Base-by-base conservation (phyloP, 202 grass and related monocot species). In the Carex arenaria region DNA sequence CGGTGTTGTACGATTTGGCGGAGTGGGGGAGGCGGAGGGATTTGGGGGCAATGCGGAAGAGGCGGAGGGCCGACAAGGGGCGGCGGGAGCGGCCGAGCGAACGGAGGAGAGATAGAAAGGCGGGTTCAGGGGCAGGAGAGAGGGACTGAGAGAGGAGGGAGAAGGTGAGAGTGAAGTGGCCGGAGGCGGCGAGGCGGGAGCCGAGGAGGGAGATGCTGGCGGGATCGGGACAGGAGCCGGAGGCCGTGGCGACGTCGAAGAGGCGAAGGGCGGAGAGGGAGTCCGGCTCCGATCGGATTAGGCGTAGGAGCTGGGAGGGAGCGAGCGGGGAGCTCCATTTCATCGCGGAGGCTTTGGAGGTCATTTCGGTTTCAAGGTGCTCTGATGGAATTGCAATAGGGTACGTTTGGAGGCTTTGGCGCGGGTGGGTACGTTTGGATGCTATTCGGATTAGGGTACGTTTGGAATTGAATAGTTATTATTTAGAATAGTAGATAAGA, bases 61-160 rank as follows among this genome's bases (percentile, higher is more conserved):
- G 86, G 80, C 92, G 90, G 72, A 93, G 87, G 49, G 92, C 95
- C 31, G 86, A 86, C 78, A 97, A 85, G 30, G 94, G 92, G 22
- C 80, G 92, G 87, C 72, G 92, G 13, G 86, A 72, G 54, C 87
- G 89, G 72, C 86, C 86, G 60, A 93, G 87, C 34, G 91, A 86
- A 75, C 92, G 92, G 71, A 98, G 80, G 86, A 98, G 92, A 42
- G 83, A 61, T 70, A 94, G 85, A 84, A 98, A 95, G 12, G 86
- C 80, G 19, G 84, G 38, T 81, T 93, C 90, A 42, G 90, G 76
- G 1, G 82, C 82, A 63, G 89, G 76, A 85, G 36, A 85, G 67
- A 80, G 82, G 19, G 82, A 64, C 59, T 85, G 88, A 14, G 76
- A 63, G 49, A 93, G 94, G 62, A 93, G 34, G 12, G 80, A 85